These are phyloP conservation scores for Isabelozyma heimii DNA, from an alignment of 805 yeast species.

Conservation along the genomic window DNA sequence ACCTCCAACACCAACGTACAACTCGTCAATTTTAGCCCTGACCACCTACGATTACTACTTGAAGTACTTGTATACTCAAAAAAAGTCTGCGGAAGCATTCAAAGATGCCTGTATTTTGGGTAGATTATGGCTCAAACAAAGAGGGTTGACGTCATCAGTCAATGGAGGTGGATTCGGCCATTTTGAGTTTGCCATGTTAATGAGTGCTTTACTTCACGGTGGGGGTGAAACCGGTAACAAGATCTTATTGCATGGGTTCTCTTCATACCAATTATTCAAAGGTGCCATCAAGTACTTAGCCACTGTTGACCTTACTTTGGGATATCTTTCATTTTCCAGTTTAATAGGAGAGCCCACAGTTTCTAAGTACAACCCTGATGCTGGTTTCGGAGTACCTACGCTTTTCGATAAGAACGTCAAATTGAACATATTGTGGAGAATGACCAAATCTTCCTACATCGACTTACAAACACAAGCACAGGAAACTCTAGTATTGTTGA, in stretches of 20 bases:
- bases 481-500: slow-evolving; percentile 64
- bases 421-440: slow-evolving; percentile 77
- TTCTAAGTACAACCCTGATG: slow-evolving; percentile 44
- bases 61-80: slow-evolving; percentile 71
- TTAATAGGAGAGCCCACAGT: slow-evolving; percentile 42
- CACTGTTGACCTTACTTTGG: slow-evolving; percentile 66
- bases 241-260: slow-evolving; percentile 80
- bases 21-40: slow-evolving; percentile 73
- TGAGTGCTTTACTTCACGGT: slow-evolving; percentile 81
- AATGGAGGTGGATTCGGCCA: slow-evolving; percentile 85
- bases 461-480: slow-evolving; percentile 62
- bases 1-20: slow-evolving; percentile 85
- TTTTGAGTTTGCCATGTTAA: slow-evolving; percentile 79
- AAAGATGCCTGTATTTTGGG: slow-evolving; percentile 86
- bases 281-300: slow-evolving; percentile 83
- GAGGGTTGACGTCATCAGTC: slow-evolving; percentile 69
- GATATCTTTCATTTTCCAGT: slow-evolving; percentile 68
- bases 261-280: slow-evolving; percentile 90
- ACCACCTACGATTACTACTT: slow-evolving; percentile 67
- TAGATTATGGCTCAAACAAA: slow-evolving; percentile 84
- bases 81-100: slow-evolving; percentile 76
- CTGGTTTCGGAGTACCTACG: slow-evolving; percentile 72
- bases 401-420: slow-evolving; percentile 73
- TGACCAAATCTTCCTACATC: slow-evolving; percentile 66
- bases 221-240: slow-evolving; percentile 76